phyloP scores from a whole-genome alignment of 139 green algal species.

The Chlorella sorokiniana region DNA sequence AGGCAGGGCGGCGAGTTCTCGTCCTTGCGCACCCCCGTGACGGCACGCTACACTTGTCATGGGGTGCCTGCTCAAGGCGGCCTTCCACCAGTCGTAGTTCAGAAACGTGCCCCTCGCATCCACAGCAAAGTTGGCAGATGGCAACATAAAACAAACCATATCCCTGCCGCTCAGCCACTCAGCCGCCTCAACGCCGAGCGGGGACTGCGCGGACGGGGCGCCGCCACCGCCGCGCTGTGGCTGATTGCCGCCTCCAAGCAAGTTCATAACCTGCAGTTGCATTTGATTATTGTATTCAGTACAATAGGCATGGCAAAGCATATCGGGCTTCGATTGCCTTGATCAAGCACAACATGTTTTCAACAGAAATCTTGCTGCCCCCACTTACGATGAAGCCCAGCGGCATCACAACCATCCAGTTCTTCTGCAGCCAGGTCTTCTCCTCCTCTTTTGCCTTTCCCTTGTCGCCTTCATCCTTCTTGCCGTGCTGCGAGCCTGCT shows the following conservation, averaged over 20 bases:
- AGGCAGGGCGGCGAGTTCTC: too few relatives aligned
- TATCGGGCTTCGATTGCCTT: neutral
- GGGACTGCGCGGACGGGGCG: conserved; percentile 5
- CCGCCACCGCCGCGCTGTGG: conserved; percentile 12
- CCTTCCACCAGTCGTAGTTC: too few relatives aligned
- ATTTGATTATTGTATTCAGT: too few relatives aligned
- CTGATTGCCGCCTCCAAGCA: neutral
- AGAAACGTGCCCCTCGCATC: too few relatives aligned
- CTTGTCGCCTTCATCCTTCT: conserved; percentile 9
- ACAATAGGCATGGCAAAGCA: neutral
- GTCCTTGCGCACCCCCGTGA: too few relatives aligned
- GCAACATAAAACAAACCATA: neutral
- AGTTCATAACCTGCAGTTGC: conserved; percentile 9
- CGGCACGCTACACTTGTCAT: too few relatives aligned
- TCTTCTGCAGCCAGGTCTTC: conserved; percentile 43
- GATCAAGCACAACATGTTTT: neutral
- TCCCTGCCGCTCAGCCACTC: neutral
- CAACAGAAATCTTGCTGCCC: too few relatives aligned
- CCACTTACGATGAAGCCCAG: conserved; percentile 33
- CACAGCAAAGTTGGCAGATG: neutral
- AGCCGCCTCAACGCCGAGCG: neutral
- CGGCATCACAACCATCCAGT: conserved; percentile 44
- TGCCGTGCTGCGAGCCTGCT: neutral
- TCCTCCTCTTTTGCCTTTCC: conserved; percentile 17
- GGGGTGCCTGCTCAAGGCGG: too few relatives aligned